Conservation (phyloP, 441 rosid genomes). For the Rhodomyrtus psidioides region DNA sequence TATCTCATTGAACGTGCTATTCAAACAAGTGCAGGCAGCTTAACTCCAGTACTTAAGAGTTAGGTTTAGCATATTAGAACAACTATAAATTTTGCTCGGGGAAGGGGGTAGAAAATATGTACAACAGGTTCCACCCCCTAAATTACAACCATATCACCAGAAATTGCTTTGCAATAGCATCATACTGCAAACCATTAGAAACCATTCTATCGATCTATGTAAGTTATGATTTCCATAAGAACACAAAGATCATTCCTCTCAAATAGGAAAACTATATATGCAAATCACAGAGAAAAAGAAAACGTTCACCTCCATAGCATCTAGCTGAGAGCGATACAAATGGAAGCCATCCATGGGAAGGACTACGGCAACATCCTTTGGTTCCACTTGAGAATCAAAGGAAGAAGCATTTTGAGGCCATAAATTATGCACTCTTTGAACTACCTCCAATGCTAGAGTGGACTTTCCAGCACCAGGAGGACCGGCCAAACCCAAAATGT, state of each 20-base stretch:
- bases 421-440: constrained; percentile 41
- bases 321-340: constrained; percentile 78
- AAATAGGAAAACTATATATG: background rate
- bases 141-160: background rate
- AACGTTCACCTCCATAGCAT: constrained; percentile 79
- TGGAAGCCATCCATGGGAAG: constrained; percentile 98
- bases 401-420: constrained; percentile 66
- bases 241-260: background rate
- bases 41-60: background rate
- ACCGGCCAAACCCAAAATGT: constrained; percentile 77
- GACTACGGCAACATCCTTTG: constrained; percentile 61
- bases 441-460: constrained; percentile 69
- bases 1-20: background rate
- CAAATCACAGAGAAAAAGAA: background rate
- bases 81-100: background rate
- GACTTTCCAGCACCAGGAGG: constrained; percentile 97
- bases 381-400: constrained; percentile 57
- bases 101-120: background rate
- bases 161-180: background rate
- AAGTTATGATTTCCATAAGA: background rate
- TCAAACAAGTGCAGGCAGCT: background rate
- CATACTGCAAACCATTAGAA: background rate
- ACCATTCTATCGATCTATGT: background rate
- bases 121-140: background rate
- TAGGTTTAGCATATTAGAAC: background rate